Base-by-base conservation (phyloP, 75 land plant species). In the Adiantum capillusveneris region DNA sequence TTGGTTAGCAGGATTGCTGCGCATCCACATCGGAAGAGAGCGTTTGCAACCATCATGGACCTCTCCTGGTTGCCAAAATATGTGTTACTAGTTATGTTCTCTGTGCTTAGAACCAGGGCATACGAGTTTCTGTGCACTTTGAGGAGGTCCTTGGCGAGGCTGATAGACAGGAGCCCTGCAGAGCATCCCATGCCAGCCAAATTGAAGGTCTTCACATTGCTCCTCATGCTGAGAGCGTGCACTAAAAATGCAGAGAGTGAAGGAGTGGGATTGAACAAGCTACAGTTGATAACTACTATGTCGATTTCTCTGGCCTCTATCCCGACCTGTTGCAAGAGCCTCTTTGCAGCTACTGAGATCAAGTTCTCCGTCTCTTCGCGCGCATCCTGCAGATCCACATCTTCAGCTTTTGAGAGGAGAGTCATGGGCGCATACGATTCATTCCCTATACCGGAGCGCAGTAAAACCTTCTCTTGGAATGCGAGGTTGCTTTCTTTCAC, bases 131-230 rank as follows among this genome's bases (percentile, higher is more conserved):
- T 3, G 17, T 21, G 50, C 6, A 60, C 65, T 27, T 59, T 50
- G 30, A 82, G 68, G 28, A 85, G 24, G 49, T 65, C 69, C 13
- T 50, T 36, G 1, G 75, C 80, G 13, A 84, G 13, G 44, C 68
- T 61, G 11, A 84, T 17, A 2, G 72, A 45, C 6, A 84, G 55
- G 34, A 80, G 48, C 25, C 69, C 73, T 0, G 86, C 80, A 54
- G 77, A 70, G 69, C 86, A 84, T 0, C 87, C 87, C 87, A 84
- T 84, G 27, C 87, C 87, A 1, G 75, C 25, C 6, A 84, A 67
- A 57, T 78, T 81, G 60, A 65, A 84, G 34, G 62, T 65, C 65
- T 71, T 75, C 31, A 78, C 46, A 34, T 81, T 57, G 30, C 73
- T 77, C 14, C 71, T 42, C 71, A 81, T 53, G 45, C 65, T 65